These are phyloP conservation scores for Batkoa obscura DNA, from an alignment of 371 early-diverging fungal genomes.

Conservation along the genomic window DNA sequence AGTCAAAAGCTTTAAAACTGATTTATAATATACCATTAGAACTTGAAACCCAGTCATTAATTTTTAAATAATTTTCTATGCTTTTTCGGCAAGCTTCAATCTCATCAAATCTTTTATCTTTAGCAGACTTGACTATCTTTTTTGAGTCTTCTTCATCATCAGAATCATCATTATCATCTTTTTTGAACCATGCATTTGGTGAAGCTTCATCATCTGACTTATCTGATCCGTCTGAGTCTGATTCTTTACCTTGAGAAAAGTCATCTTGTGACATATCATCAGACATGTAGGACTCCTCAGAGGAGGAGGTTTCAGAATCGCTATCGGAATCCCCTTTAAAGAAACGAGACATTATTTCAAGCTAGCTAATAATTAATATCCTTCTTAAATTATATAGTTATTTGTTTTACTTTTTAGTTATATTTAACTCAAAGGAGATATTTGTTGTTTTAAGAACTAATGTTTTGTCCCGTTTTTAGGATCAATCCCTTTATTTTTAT, in stretches of 20 bases:
- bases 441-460: no score
- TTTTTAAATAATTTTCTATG: conserved; percentile 59
- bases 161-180: conserved; percentile 19
- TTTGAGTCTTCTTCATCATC: conserved; percentile 44
- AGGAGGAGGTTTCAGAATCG: conserved; percentile 9
- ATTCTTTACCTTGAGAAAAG: conserved; percentile 29
- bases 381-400: no score
- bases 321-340: conserved; percentile 22
- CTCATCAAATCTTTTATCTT: conserved; percentile 67
- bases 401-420: no score
- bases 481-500: no score
- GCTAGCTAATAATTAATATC: no score
- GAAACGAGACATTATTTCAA: conserved; percentile 21
- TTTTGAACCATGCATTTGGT: conserved; percentile 19
- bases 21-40: conserved; percentile 35
- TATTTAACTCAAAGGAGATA: no score
- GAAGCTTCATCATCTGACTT: conserved; percentile 15
- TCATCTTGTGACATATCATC: conserved; percentile 12
- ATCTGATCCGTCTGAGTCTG: conserved; percentile 19
- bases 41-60: conserved; percentile 74
- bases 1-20: background rate
- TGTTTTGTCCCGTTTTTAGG: no score
- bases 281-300: conserved; percentile 1
- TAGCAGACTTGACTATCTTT: conserved; percentile 57
- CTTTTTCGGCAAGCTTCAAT: conserved; percentile 35